Conservation (phyloP, 2,329 filamentous ascomycete species). For the Ophiostoma sp. region DNA sequence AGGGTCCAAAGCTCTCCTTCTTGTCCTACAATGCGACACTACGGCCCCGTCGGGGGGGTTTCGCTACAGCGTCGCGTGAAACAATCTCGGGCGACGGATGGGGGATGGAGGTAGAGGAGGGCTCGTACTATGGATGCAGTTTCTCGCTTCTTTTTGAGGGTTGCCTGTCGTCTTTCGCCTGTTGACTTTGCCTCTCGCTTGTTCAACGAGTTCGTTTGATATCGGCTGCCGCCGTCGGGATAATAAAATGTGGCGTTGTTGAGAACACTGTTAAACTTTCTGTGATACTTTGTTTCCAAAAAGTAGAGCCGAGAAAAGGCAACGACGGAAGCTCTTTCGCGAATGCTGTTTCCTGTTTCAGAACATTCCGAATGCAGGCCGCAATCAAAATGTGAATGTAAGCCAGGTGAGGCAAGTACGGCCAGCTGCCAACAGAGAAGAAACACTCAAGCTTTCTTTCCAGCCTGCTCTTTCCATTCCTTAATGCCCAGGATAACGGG, state of each 20-base stretch:
- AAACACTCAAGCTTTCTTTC: neutral
- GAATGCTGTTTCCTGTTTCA: conserved; percentile 17
- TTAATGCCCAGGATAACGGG: neutral
- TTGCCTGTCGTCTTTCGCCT: neutral
- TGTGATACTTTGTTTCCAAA: too few species aligned
- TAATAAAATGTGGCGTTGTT: neutral
- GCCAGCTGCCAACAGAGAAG: neutral
- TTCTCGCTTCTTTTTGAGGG: neutral
- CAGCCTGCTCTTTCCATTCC: too few species aligned
- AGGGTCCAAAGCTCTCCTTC: neutral
- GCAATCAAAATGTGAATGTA: neutral
- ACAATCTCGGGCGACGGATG: conserved; percentile 13
- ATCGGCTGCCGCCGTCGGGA: neutral
- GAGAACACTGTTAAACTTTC: neutral
- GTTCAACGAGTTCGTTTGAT: neutral
- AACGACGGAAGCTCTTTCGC: neutral
- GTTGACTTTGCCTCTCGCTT: neutral
- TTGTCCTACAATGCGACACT: conserved; percentile 5
- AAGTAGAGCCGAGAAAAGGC: neutral
- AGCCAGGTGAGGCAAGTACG: neutral
- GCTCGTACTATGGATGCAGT: neutral
- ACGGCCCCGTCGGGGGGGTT: neutral
- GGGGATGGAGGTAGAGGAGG: neutral
- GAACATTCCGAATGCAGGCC: conserved; percentile 5
- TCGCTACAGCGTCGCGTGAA: conserved; percentile 18